A percentile compares a stretch with the other conserved stretches of the same genome.
These are phyloP conservation scores for Eutrema heterophyllum DNA, from an alignment of 345 rosid genomes.

Conservation along the genomic window DNA sequence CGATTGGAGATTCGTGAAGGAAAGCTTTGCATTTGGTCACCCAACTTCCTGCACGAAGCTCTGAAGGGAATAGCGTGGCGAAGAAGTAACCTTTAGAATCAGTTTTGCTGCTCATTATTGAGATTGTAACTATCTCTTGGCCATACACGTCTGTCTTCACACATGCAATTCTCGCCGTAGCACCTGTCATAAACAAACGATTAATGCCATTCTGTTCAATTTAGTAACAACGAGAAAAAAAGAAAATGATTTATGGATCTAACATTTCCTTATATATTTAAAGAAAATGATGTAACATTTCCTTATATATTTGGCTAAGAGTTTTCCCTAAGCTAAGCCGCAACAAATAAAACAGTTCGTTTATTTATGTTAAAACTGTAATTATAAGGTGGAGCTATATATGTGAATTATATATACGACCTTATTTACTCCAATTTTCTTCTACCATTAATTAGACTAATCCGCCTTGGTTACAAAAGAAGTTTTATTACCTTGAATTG, in stretches of 20 bases:
- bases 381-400: not conserved
- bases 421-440: not conserved
- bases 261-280: too few relatives aligned
- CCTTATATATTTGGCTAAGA: too few relatives aligned
- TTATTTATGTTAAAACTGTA: too few relatives aligned
- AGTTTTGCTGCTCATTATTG: slow-evolving; percentile 38
- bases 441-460: not conserved
- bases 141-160: slow-evolving; percentile 41
- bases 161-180: slow-evolving; percentile 51
- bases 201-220: not conserved
- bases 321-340: too few relatives aligned
- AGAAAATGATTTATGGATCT: too few relatives aligned
- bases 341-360: too few relatives aligned
- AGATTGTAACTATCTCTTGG: slow-evolving; percentile 41
- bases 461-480: not conserved
- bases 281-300: too few relatives aligned
- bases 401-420: too few relatives aligned
- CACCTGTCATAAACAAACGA: slow-evolving; percentile 32
- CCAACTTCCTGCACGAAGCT: slow-evolving; percentile 29
- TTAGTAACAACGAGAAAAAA: not conserved
- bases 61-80: slow-evolving; percentile 37
- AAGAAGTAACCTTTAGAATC: slow-evolving; percentile 55
- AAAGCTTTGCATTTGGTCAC: slow-evolving; percentile 52
- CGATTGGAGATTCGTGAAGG: slow-evolving; percentile 42
- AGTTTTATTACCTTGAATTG: slow-evolving; percentile 45